A percentile compares a stretch with the other conserved stretches of the same genome.
Evolutionary conservation across 441 rosid genomes (phyloP).

Genomic region (Macaranga tanarius): DNA sequence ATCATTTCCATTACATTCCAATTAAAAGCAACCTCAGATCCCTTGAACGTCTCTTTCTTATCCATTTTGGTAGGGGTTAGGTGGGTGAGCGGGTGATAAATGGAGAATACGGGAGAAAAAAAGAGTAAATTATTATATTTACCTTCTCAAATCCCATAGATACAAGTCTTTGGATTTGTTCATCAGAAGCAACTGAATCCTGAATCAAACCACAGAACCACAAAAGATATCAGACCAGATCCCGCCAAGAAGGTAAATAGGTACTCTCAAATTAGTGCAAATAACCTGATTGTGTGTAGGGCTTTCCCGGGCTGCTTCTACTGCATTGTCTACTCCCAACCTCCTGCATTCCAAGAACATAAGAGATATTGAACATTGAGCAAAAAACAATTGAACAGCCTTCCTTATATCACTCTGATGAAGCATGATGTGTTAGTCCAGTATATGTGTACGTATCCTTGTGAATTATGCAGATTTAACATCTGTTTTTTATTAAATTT

Average conservation of each 20-base stretch:
- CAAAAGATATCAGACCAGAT: conserved; percentile 8
- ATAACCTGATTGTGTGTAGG: conserved; percentile 50
- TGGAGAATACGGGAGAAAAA: neutral
- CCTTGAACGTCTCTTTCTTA: neutral
- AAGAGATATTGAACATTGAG: conserved; percentile 7
- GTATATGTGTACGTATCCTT: neutral
- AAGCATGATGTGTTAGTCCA: neutral
- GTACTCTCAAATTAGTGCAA: conserved; percentile 5
- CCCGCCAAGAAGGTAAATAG: conserved; percentile 5
- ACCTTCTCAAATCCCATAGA: conserved; percentile 97
- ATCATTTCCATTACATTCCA: neutral
- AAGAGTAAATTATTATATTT: conserved; percentile 1
- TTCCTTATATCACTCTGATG: neutral
- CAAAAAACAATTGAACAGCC: neutral
- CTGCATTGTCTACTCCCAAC: conserved; percentile 31
- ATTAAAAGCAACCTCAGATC: neutral
- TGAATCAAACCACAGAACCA: conserved; percentile 27
- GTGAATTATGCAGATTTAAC: neutral
- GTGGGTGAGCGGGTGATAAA: neutral
- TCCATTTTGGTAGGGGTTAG: neutral
- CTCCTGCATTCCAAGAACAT: conserved; percentile 40
- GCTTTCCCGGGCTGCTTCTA: conserved; percentile 35
- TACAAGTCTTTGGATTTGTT: conserved; percentile 73
- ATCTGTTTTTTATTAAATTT: conserved; percentile 7
- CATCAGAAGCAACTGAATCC: conserved; percentile 55